Percentiles rank a stretch among this genome's conserved stretches.
Evolutionary conservation across 2,329 filamentous ascomycete genomes (phyloP).

Genomic region (Tolypocladium ophioglossoides): DNA sequence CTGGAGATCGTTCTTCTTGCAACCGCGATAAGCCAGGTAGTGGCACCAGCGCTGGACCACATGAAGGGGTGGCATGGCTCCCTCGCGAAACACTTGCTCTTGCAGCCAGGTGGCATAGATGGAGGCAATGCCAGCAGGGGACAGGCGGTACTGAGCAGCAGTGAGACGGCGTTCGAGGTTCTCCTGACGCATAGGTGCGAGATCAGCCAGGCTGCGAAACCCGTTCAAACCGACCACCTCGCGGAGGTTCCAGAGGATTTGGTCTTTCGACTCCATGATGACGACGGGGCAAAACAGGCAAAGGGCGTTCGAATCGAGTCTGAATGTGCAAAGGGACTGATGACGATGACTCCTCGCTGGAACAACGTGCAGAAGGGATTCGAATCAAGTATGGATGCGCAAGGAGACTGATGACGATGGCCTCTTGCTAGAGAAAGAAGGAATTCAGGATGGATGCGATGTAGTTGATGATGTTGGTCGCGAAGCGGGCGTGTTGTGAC

Average conservation of each 20-base stretch:
- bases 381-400: not conserved
- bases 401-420: not conserved
- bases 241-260: conserved; percentile 10
- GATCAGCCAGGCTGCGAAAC: conserved; percentile 9
- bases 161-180: conserved; percentile 12
- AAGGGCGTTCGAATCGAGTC: not conserved
- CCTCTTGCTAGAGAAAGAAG: not conserved
- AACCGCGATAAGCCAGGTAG: not conserved
- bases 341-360: too few relatives aligned
- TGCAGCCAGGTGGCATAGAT: conserved; percentile 18
- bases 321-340: not conserved
- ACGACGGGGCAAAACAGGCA: not conserved
- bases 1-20: not conserved
- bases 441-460: not conserved
- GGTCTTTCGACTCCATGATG: conserved; percentile 10
- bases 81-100: conserved; percentile 4
- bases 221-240: conserved; percentile 12
- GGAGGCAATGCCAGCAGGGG: conserved; percentile 7
- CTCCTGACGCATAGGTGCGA: conserved; percentile 13
- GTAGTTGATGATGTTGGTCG: not conserved
- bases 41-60: not conserved
- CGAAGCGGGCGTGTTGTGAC: not conserved
- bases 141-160: conserved; percentile 3
- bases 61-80: not conserved
- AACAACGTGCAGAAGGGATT: not conserved